Conservation (phyloP, 805 yeast genomes). For the Ogataea glucozyma region DNA sequence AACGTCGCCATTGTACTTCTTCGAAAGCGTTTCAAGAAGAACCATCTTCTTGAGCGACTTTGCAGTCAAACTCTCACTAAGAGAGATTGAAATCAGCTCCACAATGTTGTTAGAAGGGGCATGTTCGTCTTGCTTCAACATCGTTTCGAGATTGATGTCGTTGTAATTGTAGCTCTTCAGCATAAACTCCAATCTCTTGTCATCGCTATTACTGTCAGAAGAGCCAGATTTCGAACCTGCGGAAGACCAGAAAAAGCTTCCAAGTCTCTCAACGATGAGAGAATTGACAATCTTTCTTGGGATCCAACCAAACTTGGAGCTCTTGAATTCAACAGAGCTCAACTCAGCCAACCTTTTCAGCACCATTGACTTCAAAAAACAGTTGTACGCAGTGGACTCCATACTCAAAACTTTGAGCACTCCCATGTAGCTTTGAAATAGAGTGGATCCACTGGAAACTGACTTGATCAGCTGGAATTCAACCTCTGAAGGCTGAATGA, state of each 20-base stretch:
- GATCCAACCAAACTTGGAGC: slow-evolving; percentile 5
- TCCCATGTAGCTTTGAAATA: slow-evolving; percentile 3
- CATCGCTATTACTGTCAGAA: not conserved
- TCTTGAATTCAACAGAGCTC: slow-evolving; percentile 1
- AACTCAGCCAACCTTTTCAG: slow-evolving; percentile 22
- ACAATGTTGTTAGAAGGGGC: slow-evolving; percentile 15
- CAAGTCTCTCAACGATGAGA: slow-evolving; percentile 21
- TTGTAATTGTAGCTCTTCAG: slow-evolving; percentile 17
- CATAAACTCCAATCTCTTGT: slow-evolving; percentile 10
- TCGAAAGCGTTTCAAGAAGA: slow-evolving; percentile 16
- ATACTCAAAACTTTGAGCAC: slow-evolving; percentile 14
- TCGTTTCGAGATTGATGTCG: slow-evolving; percentile 11
- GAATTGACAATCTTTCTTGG: slow-evolving; percentile 10
- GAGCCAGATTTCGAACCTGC: slow-evolving; percentile 8
- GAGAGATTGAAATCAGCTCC: slow-evolving; percentile 12
- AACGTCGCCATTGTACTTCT: slow-evolving; percentile 9
- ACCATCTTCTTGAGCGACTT: slow-evolving; percentile 23
- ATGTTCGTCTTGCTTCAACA: slow-evolving; percentile 3
- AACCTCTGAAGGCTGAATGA: slow-evolving; percentile 13
- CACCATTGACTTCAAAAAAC: slow-evolving; percentile 27
- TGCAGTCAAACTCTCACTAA: slow-evolving; percentile 16
- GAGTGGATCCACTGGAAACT: not conserved
- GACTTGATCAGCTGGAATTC: slow-evolving; percentile 19
- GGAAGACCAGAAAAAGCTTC: slow-evolving; percentile 21
- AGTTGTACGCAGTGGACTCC: slow-evolving; percentile 12